Evolutionary conservation across 2,329 filamentous ascomycete genomes (phyloP).

Genomic region (Monosporascus sp.): DNA sequence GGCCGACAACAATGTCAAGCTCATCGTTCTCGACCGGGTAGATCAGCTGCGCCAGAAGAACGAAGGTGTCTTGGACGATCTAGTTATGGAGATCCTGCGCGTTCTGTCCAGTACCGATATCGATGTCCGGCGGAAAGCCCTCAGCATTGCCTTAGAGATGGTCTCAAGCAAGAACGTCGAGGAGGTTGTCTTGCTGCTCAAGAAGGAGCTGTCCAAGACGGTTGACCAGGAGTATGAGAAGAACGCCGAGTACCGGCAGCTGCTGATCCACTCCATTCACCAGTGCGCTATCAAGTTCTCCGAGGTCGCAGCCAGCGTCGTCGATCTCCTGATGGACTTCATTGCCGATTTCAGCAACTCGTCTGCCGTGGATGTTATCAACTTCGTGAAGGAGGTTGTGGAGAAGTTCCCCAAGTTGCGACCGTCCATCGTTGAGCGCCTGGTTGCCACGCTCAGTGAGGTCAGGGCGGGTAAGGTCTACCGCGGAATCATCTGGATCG

Average conservation of each 20-base stretch:
- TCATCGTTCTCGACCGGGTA: conserved; percentile 93
- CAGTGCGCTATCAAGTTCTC: conserved; percentile 99
- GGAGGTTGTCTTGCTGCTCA: conserved; percentile 89
- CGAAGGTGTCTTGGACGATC: conserved; percentile 84
- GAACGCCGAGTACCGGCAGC: conserved; percentile 88
- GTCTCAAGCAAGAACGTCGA: conserved; percentile 98
- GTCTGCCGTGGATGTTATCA: conserved; percentile 94
- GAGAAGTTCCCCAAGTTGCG: conserved; percentile 94
- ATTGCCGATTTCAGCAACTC: conserved; percentile 97
- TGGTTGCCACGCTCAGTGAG: conserved; percentile 86
- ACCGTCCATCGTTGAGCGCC: conserved; percentile 76
- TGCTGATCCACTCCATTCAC: conserved; percentile 95
- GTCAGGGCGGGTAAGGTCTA: conserved; percentile 97
- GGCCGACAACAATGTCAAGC: conserved; percentile 97
- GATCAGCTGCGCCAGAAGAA: conserved; percentile 82
- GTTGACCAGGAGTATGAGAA: conserved; percentile 99
- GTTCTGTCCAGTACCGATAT: conserved; percentile 94
- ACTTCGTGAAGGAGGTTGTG: conserved; percentile 97
- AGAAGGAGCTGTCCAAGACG: conserved; percentile 96
- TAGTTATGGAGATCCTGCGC: conserved; percentile 94
- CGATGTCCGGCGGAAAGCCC: conserved; percentile 87
- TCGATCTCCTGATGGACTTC: conserved; percentile 97
- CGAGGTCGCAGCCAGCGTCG: conserved; percentile 92
- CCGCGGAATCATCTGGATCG: conserved; percentile 92
- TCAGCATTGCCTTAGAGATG: conserved; percentile 91